Percentiles rank a stretch among this genome's conserved stretches.
These are phyloP conservation scores for Citropsis articulata DNA, from an alignment of 345 rosid species.

Conservation along the genomic window DNA sequence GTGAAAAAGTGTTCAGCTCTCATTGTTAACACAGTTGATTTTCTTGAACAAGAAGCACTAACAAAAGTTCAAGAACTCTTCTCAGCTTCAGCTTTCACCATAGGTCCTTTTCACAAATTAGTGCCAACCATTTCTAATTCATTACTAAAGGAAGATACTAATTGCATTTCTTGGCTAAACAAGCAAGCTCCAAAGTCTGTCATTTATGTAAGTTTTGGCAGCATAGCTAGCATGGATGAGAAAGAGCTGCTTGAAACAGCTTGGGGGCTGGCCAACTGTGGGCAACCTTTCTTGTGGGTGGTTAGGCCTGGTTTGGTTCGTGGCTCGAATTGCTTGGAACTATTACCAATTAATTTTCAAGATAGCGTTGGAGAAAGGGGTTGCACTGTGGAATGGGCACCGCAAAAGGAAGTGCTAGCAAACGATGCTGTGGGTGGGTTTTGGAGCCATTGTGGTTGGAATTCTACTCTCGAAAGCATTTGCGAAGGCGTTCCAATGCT, in stretches of 20 bases:
- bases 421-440: constrained; percentile 30
- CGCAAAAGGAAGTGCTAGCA: constrained; percentile 29
- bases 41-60: constrained; percentile 20
- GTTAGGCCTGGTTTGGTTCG: constrained; percentile 20
- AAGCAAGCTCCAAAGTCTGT: constrained; percentile 20
- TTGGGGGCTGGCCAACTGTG: constrained; percentile 27
- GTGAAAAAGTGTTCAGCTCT: constrained; percentile 19
- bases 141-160: constrained; percentile 19
- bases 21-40: constrained; percentile 26
- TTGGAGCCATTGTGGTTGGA: constrained; percentile 40
- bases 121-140: constrained; percentile 6
- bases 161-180: constrained; percentile 33
- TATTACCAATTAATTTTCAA: constrained; percentile 14
- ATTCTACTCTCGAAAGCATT: constrained; percentile 25
- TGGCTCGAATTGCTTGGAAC: constrained; percentile 12
- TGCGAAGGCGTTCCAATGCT: constrained; percentile 28
- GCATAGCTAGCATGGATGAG: constrained; percentile 25
- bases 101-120: constrained; percentile 31
- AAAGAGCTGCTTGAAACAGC: constrained; percentile 25
- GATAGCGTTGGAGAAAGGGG: constrained; percentile 20
- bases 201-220: constrained; percentile 32
- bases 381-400: constrained; percentile 34
- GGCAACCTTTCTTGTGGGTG: constrained; percentile 34
- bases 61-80: constrained; percentile 2
- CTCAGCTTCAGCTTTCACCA: constrained; percentile 9